These are phyloP conservation scores for Fragaria vesca DNA, from an alignment of 306 rosid species.

Conservation along the genomic window DNA sequence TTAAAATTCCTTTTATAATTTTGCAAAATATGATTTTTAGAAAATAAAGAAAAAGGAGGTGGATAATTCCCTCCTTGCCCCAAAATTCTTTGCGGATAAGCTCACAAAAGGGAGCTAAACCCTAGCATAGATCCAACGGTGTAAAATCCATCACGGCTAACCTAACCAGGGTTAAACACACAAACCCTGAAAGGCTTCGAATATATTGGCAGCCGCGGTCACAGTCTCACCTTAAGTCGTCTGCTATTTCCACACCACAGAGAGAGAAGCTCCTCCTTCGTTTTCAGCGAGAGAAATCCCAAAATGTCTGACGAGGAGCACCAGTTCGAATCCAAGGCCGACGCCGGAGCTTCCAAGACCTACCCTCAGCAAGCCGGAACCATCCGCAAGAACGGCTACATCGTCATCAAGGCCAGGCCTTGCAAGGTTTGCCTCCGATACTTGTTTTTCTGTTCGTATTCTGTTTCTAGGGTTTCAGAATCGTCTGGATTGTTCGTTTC, in stretches of 20 bases:
- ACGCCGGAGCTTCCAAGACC: constrained; percentile 72
- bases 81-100: constrained; percentile 10
- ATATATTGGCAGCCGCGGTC: constrained; percentile 10
- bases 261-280: background rate
- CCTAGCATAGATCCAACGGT: constrained; percentile 13
- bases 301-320: constrained; percentile 75
- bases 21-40: background rate
- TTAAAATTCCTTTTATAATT: background rate
- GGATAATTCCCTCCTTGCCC: background rate
- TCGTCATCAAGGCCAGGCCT: constrained; percentile 66
- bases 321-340: constrained; percentile 66
- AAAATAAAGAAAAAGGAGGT: background rate
- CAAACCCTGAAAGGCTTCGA: background rate
- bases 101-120: background rate
- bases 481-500: constrained; percentile 2
- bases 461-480: background rate
- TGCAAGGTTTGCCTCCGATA: constrained; percentile 48
- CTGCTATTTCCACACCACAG: background rate
- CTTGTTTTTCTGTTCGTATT: background rate
- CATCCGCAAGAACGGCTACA: constrained; percentile 68
- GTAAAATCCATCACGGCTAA: background rate
- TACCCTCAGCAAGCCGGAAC: constrained; percentile 68
- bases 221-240: background rate
- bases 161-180: constrained; percentile 12
- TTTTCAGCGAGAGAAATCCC: background rate